Conservation (phyloP, 2,329 filamentous ascomycete species). For the Periconia sp. region DNA sequence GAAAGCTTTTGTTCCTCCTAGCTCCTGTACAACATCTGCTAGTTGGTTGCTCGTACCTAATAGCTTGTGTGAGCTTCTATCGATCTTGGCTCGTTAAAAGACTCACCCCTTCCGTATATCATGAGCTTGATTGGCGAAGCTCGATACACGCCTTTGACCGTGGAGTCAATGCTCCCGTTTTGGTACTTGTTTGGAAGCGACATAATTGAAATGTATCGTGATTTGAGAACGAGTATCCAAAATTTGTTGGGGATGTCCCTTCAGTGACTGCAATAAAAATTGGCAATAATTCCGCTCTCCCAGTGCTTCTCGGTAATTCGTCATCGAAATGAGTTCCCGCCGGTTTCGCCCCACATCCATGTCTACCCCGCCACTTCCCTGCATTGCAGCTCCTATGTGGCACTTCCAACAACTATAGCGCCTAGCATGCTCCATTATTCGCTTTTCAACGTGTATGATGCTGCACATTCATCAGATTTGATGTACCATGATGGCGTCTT, state of each 20-base stretch:
- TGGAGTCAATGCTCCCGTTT: conserved; percentile 42
- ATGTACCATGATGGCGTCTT: conserved; percentile 29
- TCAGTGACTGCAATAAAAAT: no score
- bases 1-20: conserved; percentile 57
- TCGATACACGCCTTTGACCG: conserved; percentile 40
- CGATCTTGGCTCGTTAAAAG: neutral
- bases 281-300: no score
- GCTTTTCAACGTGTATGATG: conserved; percentile 13
- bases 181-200: conserved; percentile 41
- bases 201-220: conserved; percentile 25
- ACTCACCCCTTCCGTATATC: conserved; percentile 43
- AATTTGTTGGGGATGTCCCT: no score
- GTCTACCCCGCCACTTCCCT: conserved; percentile 36
- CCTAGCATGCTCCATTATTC: conserved; percentile 4
- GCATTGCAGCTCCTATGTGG: conserved; percentile 22
- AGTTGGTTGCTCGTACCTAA: conserved; percentile 42
- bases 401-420: conserved; percentile 22
- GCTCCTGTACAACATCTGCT: conserved; percentile 36
- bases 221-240: no score
- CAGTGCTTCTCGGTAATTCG: conserved; percentile 22
- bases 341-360: conserved; percentile 35
- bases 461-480: neutral
- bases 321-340: conserved; percentile 37
- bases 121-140: conserved; percentile 46
- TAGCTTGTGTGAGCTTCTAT: conserved; percentile 6